Percentiles rank a stretch among this genome's conserved stretches.
Conservation (phyloP, 768 basidiomycete genomes). For the Russula compacta region DNA sequence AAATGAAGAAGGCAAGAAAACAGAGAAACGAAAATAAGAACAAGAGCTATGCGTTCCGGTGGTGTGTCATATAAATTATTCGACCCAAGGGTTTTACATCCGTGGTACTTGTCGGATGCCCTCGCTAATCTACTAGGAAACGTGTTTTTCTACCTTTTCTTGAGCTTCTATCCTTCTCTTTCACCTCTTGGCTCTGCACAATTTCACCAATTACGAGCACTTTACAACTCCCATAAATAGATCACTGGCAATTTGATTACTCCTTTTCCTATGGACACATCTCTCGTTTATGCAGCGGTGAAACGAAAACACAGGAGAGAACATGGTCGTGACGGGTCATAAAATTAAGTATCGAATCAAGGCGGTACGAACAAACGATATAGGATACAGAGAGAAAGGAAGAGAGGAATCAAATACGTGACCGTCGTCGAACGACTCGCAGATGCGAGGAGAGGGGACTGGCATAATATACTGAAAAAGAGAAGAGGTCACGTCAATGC, state of each 20-base stretch:
- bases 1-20: neutral
- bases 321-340: constrained; percentile 19
- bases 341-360: constrained; percentile 17
- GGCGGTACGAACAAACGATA: constrained; percentile 8
- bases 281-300: constrained; percentile 7
- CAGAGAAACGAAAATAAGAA: neutral
- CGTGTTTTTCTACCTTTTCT: neutral
- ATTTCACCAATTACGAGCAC: neutral
- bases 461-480: constrained; percentile 17
- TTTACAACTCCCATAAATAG: neutral
- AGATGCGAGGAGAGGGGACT: constrained; percentile 7
- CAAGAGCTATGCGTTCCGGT: neutral
- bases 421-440: neutral
- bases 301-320: neutral
- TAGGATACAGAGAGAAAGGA: constrained; percentile 12
- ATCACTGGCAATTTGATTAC: constrained; percentile 10
- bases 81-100: neutral
- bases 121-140: neutral
- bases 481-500: constrained; percentile 9
- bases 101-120: neutral
- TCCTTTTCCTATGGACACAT: constrained; percentile 14
- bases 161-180: neutral
- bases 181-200: neutral
- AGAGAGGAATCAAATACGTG: neutral
- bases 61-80: neutral